Conservation (phyloP, 306 rosid genomes). For the Corylus avellana region DNA sequence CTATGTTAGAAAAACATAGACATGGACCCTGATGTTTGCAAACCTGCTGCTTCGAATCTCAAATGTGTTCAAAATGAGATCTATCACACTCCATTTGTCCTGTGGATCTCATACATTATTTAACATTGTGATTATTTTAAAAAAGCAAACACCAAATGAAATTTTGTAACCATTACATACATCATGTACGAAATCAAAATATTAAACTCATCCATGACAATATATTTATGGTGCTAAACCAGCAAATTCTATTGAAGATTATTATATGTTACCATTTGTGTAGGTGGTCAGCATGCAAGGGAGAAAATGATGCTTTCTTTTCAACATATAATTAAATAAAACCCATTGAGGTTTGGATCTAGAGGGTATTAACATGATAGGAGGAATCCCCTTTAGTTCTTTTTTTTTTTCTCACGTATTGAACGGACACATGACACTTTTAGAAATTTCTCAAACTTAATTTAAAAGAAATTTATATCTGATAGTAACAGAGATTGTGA, state of each 20-base stretch:
- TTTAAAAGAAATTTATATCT: too few species aligned
- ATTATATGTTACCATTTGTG: conserved; percentile 6
- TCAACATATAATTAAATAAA: too few species aligned
- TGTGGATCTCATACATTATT: conserved; percentile 21
- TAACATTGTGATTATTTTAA: not conserved
- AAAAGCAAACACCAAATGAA: not conserved
- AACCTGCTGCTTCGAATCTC: conserved; percentile 32
- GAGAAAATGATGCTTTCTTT: conserved; percentile 24
- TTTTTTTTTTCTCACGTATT: too few species aligned
- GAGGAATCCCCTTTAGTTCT: too few species aligned
- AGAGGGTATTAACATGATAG: too few species aligned
- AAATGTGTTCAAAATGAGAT: conserved; percentile 34
- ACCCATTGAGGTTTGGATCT: too few species aligned
- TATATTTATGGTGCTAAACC: conserved; percentile 9
- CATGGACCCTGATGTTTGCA: conserved; percentile 21
- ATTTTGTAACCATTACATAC: not conserved
- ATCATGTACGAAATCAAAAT: conserved; percentile 7
- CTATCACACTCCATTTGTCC: conserved; percentile 43
- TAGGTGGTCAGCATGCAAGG: conserved; percentile 22
- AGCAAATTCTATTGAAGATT: conserved; percentile 13
- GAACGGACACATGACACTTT: not conserved
- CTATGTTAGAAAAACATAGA: conserved; percentile 16
- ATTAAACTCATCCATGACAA: not conserved
- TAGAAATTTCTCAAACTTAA: too few species aligned
- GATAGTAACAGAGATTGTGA: too few species aligned